Base-by-base conservation (phyloP, 129 eudicot genomes). In the Scalesia atractyloides region DNA sequence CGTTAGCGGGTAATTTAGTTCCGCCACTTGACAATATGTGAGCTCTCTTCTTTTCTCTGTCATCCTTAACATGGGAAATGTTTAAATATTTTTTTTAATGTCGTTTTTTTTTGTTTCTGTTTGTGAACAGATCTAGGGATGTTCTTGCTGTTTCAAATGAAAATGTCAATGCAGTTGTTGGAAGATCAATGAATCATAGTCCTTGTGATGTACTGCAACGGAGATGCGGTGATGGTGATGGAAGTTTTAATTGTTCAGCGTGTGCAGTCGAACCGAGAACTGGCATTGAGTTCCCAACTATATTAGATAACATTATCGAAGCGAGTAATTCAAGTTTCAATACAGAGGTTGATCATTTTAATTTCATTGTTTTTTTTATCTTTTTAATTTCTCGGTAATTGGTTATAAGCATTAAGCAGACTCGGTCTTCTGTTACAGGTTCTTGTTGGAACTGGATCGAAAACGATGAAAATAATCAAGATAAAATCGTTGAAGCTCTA, bases 391-490 rank as follows among this genome's bases (percentile, higher is more conserved):
- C 41, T 64, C 3, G 39, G 41, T 30, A 22, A 66, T 18, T 39
- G 3, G 47, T 73, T 12, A 53, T 61, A 26, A 44, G 24, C 60
- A 64, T 46, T 61, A 26, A 34, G 24, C 60, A 64, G 18, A n/a
- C 48, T 62, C 26, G 3, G 14, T 54, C 24, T 37, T 67, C 15
- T 63, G 51, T 84, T 69, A 73, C 79, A 94, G 99, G 91, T 94
- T 64, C 99, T 94, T 76, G 99, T 94, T 81, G 99, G 97, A 84
- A 94, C 99, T 81, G 99, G 99, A 72, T 88, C 97, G 9, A 88
- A 85, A 83, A 86, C 82, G 5, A 86, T 90, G 96, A 90, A 81
- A 67, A 84, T 94, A 51, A 80, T 94, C 37, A 86, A 87, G 85
- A 83, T 94, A 51, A 94, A 90, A 80, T 82, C 99, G 58, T 80